These are phyloP conservation scores for Arctium minus DNA, from an alignment of 129 eudicot genomes.

Conservation along the genomic window DNA sequence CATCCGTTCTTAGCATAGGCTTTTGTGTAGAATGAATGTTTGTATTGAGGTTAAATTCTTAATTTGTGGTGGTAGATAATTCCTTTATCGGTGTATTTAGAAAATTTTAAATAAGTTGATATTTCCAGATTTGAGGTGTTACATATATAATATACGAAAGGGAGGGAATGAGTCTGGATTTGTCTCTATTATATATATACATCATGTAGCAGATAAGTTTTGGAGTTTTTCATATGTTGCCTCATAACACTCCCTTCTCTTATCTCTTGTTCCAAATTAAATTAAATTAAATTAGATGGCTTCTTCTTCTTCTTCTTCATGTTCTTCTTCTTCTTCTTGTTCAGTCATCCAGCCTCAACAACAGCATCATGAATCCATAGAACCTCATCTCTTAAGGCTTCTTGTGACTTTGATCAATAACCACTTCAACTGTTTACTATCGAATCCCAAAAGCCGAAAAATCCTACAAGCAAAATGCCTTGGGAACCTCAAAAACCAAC, in stretches of 20 bases:
- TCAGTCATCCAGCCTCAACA: background rate
- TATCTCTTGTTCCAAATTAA: conserved; percentile 20
- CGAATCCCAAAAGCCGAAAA: conserved; percentile 28
- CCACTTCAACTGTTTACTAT: conserved; percentile 38
- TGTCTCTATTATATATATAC: conserved; percentile 31
- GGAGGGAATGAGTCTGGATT: background rate
- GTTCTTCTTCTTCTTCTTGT: conserved; percentile 25
- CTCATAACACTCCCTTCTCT: background rate
- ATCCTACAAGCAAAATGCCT: conserved; percentile 44
- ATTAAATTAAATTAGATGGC: conserved; percentile 40
- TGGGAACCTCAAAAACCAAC: conserved; percentile 37
- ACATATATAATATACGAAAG: background rate
- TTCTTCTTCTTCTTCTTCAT: conserved; percentile 24
- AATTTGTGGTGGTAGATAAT: too few relatives aligned
- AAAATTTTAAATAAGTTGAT: too few relatives aligned
- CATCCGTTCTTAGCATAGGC: too few relatives aligned
- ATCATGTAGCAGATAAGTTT: conserved; percentile 28
- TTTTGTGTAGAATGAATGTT: too few relatives aligned
- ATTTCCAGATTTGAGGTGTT: too few relatives aligned
- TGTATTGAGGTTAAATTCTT: too few relatives aligned
- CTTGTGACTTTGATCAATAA: conserved; percentile 40
- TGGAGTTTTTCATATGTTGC: conserved; percentile 36
- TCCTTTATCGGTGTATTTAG: too few relatives aligned
- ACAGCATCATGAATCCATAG: conserved; percentile 37
- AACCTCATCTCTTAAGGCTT: conserved; percentile 22